phyloP scores from a whole-genome alignment of 768 basidiomycete species.

The Lactifluus hygrophoroides region DNA sequence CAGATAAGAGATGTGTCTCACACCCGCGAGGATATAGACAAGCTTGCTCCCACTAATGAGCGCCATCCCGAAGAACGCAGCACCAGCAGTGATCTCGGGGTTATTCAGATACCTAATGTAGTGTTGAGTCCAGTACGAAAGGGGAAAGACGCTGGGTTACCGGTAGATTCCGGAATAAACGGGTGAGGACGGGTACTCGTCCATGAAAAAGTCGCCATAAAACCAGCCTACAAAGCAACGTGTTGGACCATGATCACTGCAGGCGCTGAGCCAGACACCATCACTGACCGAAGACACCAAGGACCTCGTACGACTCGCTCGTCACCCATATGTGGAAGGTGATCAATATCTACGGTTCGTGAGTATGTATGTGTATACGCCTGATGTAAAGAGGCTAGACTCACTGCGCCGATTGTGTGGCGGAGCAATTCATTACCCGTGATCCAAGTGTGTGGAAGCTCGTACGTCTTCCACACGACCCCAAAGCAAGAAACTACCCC shows the following conservation, averaged over 20 bases:
- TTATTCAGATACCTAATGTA: constrained; percentile 75
- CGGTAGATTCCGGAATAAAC: constrained; percentile 98
- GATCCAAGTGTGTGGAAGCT: constrained; percentile 74
- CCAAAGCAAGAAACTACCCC: constrained; percentile 70
- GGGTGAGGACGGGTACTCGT: constrained; percentile 80
- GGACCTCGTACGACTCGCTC: constrained; percentile 81
- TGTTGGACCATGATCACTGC: not conserved
- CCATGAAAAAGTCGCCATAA: constrained; percentile 96
- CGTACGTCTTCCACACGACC: constrained; percentile 87
- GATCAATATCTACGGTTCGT: constrained; percentile 54
- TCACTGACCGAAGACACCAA: constrained; percentile 79
- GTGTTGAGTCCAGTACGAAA: not conserved
- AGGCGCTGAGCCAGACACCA: not conserved
- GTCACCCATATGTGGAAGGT: constrained; percentile 89
- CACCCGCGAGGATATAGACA: constrained; percentile 76
- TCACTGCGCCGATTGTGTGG: constrained; percentile 80
- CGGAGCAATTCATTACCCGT: constrained; percentile 80
- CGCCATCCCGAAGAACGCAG: constrained; percentile 89
- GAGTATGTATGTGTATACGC: not conserved
- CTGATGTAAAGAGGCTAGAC: constrained; percentile 25
- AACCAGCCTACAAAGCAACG: constrained; percentile 69
- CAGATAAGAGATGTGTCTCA: constrained; percentile 84
- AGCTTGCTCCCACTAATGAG: constrained; percentile 89
- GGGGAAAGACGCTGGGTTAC: constrained; percentile 29
- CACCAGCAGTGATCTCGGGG: constrained; percentile 92